Evolutionary conservation across 371 early-diverging fungal species (phyloP).

Genomic region (Haplosporangium sp.): DNA sequence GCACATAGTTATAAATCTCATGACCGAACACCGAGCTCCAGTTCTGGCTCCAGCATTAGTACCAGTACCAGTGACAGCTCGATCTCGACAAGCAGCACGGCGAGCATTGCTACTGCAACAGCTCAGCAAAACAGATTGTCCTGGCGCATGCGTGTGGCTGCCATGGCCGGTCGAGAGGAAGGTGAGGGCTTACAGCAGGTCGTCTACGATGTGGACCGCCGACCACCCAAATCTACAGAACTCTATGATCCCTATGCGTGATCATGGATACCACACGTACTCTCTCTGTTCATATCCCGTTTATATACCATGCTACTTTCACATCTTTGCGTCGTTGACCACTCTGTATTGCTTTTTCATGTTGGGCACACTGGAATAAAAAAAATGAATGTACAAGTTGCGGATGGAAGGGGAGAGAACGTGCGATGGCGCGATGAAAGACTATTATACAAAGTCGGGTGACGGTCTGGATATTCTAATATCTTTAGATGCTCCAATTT

Average conservation of each 20-base stretch:
- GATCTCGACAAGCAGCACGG: too few relatives aligned
- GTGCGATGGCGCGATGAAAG: too few relatives aligned
- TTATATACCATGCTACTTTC: too few relatives aligned
- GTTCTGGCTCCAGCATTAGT: too few relatives aligned
- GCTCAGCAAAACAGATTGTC: slow-evolving; percentile 1
- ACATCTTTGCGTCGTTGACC: too few relatives aligned
- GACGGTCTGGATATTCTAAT: background rate
- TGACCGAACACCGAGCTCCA: too few relatives aligned
- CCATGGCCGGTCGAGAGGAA: slow-evolving; percentile 11
- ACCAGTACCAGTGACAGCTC: too few relatives aligned
- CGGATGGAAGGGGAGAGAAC: background rate
- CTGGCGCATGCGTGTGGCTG: slow-evolving; percentile 9
- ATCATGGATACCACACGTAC: too few relatives aligned
- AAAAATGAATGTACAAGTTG: background rate
- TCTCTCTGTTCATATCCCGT: background rate
- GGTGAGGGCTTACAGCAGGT: background rate
- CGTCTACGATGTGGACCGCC: slow-evolving; percentile 35
- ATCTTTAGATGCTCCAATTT: slow-evolving; percentile 4
- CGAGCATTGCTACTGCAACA: background rate
- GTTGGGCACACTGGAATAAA: too few relatives aligned
- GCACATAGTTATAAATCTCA: background rate
- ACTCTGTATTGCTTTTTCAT: background rate
- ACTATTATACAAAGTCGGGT: too few relatives aligned
- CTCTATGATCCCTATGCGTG: slow-evolving; percentile 37
- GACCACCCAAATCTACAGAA: slow-evolving; percentile 48